A percentile compares a stretch with the other conserved stretches of the same genome.
These are phyloP conservation scores for Leishmania major DNA, from an alignment of 208 protist species.

Conservation along the genomic window DNA sequence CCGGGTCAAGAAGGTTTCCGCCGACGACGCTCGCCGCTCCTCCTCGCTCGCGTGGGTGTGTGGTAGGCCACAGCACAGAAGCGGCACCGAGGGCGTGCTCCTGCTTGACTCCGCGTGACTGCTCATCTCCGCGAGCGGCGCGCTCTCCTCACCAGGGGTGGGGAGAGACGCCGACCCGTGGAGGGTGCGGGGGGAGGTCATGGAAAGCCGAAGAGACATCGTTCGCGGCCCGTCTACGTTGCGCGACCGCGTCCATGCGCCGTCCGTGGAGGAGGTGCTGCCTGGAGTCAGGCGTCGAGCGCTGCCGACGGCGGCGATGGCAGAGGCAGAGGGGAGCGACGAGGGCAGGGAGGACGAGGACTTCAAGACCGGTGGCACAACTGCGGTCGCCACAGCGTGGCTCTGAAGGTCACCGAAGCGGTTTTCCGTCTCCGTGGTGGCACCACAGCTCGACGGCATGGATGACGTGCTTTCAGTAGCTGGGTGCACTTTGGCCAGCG, in stretches of 20 bases:
- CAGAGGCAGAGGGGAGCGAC: neutral
- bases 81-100: neutral
- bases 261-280: neutral
- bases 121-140: neutral
- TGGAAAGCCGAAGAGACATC: neutral
- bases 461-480: neutral
- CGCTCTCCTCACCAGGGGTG: neutral
- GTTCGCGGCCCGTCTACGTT: neutral
- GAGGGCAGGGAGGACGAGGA: neutral
- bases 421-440: neutral
- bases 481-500: neutral
- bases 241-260: neutral
- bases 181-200: neutral
- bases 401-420: neutral
- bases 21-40: constrained; percentile 9
- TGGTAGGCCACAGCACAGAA: constrained; percentile 10
- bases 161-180: neutral
- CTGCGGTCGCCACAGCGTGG: neutral
- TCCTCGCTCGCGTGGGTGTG: neutral
- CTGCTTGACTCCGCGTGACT: neutral
- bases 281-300: neutral
- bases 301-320: neutral
- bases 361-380: neutral
- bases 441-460: constrained; percentile 12
- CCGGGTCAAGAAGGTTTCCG: neutral